Conservation (phyloP, 345 rosid genomes). For the Excoecaria agallocha region DNA sequence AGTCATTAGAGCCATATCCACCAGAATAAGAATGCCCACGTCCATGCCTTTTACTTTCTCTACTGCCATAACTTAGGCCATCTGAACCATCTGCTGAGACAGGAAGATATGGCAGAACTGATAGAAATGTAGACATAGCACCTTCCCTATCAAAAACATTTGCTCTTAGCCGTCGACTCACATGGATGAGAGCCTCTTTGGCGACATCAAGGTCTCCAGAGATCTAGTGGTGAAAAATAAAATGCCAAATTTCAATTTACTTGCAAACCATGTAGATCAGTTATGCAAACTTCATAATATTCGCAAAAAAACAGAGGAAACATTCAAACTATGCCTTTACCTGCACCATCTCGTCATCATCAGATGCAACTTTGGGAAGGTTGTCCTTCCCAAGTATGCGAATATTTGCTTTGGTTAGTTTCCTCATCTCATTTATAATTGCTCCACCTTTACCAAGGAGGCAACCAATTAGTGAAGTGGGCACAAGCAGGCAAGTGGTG, state of each 20-base stretch:
- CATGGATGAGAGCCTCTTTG: slow-evolving; percentile 89
- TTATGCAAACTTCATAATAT: neutral
- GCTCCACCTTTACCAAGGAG: slow-evolving; percentile 93
- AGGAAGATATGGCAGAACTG: slow-evolving; percentile 85
- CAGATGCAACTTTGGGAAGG: slow-evolving; percentile 83
- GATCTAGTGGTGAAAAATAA: slow-evolving; percentile 47
- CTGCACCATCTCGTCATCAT: slow-evolving; percentile 99
- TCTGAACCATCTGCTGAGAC: slow-evolving; percentile 66
- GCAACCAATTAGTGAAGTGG: slow-evolving; percentile 90
- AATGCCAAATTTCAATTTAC: neutral
- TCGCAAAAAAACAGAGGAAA: slow-evolving; percentile 16
- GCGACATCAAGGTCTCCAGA: slow-evolving; percentile 93
- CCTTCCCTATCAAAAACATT: slow-evolving; percentile 89
- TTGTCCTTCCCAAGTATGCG: slow-evolving; percentile 82
- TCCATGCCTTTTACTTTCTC: slow-evolving; percentile 74
- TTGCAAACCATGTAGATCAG: neutral
- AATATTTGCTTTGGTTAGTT: slow-evolving; percentile 82
- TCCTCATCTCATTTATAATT: slow-evolving; percentile 89
- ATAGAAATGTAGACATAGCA: slow-evolving; percentile 67
- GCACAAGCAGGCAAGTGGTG: slow-evolving; percentile 89
- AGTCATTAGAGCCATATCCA: slow-evolving; percentile 69
- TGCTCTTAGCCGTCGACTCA: slow-evolving; percentile 76
- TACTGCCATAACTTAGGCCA: slow-evolving; percentile 48
- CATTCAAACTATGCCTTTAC: slow-evolving; percentile 33
- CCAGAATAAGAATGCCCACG: slow-evolving; percentile 73